These are phyloP conservation scores for Diaporthe vexans DNA, from an alignment of 2,329 filamentous ascomycete species.

Conservation along the genomic window DNA sequence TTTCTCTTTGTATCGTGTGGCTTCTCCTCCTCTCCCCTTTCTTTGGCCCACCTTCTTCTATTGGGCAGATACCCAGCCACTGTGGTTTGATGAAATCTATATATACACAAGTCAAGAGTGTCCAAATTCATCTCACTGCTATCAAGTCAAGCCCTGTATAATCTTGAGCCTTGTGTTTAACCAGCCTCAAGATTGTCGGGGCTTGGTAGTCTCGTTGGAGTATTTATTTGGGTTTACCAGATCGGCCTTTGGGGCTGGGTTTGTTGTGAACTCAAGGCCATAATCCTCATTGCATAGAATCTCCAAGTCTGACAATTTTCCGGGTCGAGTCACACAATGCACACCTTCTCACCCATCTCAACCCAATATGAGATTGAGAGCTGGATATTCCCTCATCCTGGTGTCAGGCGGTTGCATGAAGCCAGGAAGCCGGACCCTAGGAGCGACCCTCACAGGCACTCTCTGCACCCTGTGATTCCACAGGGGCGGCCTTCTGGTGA, in stretches of 20 bases:
- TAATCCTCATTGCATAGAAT: neutral
- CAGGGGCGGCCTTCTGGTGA: neutral
- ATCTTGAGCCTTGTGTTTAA: neutral
- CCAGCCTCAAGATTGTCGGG: no score
- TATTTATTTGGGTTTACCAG: neutral
- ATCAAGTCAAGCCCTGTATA: neutral
- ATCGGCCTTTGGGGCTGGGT: neutral
- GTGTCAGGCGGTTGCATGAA: neutral
- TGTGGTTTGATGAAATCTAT: neutral
- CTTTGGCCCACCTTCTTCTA: no score
- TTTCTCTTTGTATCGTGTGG: neutral
- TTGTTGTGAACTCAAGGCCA: neutral
- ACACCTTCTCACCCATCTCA: constrained; percentile 1
- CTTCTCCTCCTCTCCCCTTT: no score
- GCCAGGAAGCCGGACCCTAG: neutral
- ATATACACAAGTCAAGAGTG: neutral
- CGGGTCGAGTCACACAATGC: neutral
- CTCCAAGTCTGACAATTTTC: neutral
- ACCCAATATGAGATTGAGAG: constrained; percentile 28
- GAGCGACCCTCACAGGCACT: neutral
- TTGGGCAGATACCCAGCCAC: neutral
- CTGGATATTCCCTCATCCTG: constrained; percentile 21
- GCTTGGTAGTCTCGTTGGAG: no score
- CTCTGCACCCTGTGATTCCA: neutral
- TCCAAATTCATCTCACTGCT: neutral